A percentile compares a stretch with the other conserved stretches of the same genome.
Conservation (phyloP, 2,329 filamentous ascomycete genomes). For the Fusarium chuoi region DNA sequence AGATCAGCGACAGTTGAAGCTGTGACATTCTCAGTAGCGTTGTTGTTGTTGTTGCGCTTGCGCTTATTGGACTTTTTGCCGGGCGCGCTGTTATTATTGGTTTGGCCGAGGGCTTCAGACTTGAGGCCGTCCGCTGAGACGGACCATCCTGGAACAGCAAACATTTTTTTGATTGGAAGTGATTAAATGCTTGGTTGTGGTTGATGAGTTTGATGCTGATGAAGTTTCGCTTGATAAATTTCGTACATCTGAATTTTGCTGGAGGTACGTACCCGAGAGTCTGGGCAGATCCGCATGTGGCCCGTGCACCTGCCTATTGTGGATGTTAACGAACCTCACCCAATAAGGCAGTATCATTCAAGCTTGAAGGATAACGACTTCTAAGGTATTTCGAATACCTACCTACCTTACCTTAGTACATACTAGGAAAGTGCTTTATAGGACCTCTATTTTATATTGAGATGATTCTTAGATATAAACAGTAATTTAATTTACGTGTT, state of each 20-base stretch:
- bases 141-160: slow-evolving; percentile 93
- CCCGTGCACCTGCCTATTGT: slow-evolving; percentile 13
- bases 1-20: slow-evolving; percentile 78
- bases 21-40: slow-evolving; percentile 62
- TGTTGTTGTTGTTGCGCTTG: slow-evolving; percentile 54
- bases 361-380: not conserved
- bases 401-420: too few relatives aligned
- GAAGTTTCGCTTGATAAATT: slow-evolving; percentile 19
- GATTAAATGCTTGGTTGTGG: slow-evolving; percentile 5
- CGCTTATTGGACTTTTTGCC: slow-evolving; percentile 67
- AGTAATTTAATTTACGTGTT: rapidly evolving
- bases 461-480: rapidly evolving
- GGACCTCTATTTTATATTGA: rapidly evolving
- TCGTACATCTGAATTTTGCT: slow-evolving; percentile 24
- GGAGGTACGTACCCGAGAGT: slow-evolving; percentile 18
- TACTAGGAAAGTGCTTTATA: too few relatives aligned
- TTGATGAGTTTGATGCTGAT: slow-evolving; percentile 22
- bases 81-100: slow-evolving; percentile 43
- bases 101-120: slow-evolving; percentile 64
- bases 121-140: slow-evolving; percentile 78
- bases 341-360: not conserved
- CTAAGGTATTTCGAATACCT: not conserved
- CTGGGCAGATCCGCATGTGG: not conserved
- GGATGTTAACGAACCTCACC: slow-evolving; percentile 1
- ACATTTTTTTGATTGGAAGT: slow-evolving; percentile 67